Evolutionary conservation across 2,329 filamentous ascomycete species (phyloP), one percentile per base, ranked within the genome.

Genomic region (Pseudofabraea citricarpa): DNA sequence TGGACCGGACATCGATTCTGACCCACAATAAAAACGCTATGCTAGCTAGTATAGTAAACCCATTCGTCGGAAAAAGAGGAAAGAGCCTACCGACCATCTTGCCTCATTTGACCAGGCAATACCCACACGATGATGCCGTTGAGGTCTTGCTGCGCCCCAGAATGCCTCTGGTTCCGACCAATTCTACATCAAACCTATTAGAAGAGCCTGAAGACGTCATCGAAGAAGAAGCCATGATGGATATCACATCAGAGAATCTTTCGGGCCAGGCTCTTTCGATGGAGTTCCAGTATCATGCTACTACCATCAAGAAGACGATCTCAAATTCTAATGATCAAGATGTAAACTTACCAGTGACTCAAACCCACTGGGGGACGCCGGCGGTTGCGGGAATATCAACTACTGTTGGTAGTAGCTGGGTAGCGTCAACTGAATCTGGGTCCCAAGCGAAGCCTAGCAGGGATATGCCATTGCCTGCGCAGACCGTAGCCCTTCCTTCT

Each of bases 1-100:
- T 95, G 49, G 89, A 96, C 58, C 85, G 87, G 51, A 87, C 87
- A 3, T 85, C 88, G 16, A 84, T 95, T 44, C 67, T 95, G 18
- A 77, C 73, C 5, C 73, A 75, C 46, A 74, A 83, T 61, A 82
- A 81, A 58, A 72, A 82, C 23, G 84, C 86, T 32, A 87, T 96
- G 76, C 59, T 93, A 9, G 81, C 89, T 5, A 91, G 88, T 61
- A 81, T 94, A 10, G 69, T 96, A 46, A 89, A 93, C 62, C 87
- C 89, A 1, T 79, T 82, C 63, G 68, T 80, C 49, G 71, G 81
- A 57, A 70, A 77, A 56, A 74, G 81, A 59, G 77, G 83, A 32
- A 71, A 79, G 50, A 75, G 79, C 40, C 78, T 81, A 47, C 74
- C 85, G 21, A 93, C 84, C 61, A 83, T 95, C 37, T 65, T 95